Evolutionary conservation across 1,284 basidiomycete genomes (phyloP), one percentile per base, ranked within the genome.

Genomic region (Tylopilus sp.): DNA sequence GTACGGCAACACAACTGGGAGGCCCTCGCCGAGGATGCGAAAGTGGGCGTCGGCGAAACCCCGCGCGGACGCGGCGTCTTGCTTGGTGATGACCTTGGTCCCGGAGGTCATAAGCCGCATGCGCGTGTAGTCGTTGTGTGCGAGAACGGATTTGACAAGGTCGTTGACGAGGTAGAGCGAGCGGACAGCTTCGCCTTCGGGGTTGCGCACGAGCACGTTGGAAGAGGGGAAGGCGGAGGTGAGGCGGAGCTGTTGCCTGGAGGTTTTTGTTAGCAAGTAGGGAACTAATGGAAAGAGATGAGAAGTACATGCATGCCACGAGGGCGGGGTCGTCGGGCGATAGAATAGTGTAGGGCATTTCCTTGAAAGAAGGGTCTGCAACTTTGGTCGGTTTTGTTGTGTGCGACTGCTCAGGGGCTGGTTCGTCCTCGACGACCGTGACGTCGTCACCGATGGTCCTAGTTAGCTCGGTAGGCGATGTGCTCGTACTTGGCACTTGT

Each of bases 111-210:
- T 88, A 53, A 99, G 83, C 3, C 97, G 86, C 52, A 98, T 80
- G 25, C 87, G 85, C 36, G 84, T 82, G 67, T 89, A 95, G 70
- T 94, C 88, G 67, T 98, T 98, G 67, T 87, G 79, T 44, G 79
- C 68, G 54, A 98, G 81, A 57, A 99, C 79, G 17, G 80, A 75
- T 71, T 89, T 92, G 62, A 95, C 89, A 57, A 90, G 76, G 62
- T 88, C 83, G 62, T 96, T 97, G 50, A 90, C 88, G 58, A 98
- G 79, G 77, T 98, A 98, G 47, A 98, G 79, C 8, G 91, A 90
- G 39, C 95, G 86, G 22, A 89, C 79, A 17, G 84, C 76, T 26
- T 90, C 86, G 33, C 91, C 92, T 28, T 77, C 81, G 2, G 90
- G 86, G 70, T 96, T 98, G 56, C 97, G 87, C 15, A 98, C 93